Base-by-base conservation (phyloP, 176 grass and related monocot genomes). In the Elaeis guineensis region DNA sequence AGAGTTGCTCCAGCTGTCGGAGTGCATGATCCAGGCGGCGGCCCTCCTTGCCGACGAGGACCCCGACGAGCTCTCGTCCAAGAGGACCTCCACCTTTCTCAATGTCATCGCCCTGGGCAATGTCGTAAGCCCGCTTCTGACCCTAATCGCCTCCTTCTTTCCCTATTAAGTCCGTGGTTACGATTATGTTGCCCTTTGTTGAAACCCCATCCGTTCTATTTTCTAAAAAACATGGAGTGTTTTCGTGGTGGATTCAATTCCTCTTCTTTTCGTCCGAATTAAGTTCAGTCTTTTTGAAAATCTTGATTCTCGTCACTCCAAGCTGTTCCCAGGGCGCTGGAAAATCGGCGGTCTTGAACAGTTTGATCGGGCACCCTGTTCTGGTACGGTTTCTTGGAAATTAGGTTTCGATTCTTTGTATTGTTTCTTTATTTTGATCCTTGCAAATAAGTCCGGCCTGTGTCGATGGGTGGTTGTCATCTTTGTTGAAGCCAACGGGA, bases 81-180 rank as follows among this genome's bases (percentile, higher is more conserved):
- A 56, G 71, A 61, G 90, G 19, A 67, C 24, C 1, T 80, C 82
- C n/a, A 78, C 85, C n/a, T 95, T 89, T 69, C 82, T 89, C 65
- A 95, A 76, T 76, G 85, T 75, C 48, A 85, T 89, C 50, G 82
- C 79, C 14, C 80, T 95, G 35, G 90, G 90, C 73, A 95, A 95
- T 76, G 77, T 89, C 51, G 90, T 95, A 52, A 76, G 85, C 77
- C 19, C 21, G 14, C 35, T 5, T 14, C 17, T 60, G 22, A 54
- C 7, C 4, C 16, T 55, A 30, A 44, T 44, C 21, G 30, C 3
- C 44, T 57, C 20, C 17, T 59, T 77, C 55, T 76, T 64, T 62
- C 20, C 52, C 59, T 20, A 0, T 50, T 61, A 2, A 3, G 32
- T 54, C 28, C 3, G 51, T 6, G 9, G 16, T 57, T 19, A n/a